Base-by-base conservation (phyloP, 2,329 filamentous ascomycete species). In the Colletotrichum gigasporum region DNA sequence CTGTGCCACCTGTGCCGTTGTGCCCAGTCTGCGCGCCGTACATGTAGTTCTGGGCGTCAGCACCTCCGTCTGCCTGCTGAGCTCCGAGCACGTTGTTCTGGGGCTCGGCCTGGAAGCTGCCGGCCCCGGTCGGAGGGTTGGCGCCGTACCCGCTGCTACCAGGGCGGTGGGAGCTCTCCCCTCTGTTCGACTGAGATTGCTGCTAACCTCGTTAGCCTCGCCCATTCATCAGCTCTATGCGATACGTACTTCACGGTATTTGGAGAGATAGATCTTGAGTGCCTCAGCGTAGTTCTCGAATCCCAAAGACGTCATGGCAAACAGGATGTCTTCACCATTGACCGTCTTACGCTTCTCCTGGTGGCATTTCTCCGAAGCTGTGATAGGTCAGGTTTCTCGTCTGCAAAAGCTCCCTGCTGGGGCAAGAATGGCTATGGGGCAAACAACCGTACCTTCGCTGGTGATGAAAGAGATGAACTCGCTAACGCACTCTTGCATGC, bases 401-500 rank as follows among this genome's bases (percentile, higher is more conserved):
- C 66, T 61, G 67, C 60, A 59, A 65, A 65, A 61, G 65, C 16
- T 16, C 42, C 16, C 28, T n/a, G 12, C 24, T 14, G 6, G 37
- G 22, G 18, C 26, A 35, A 28, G 28, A 26, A 11, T 12, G 32
- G 24, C 22, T 30, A 20, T 16, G 16, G 22, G 20, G n/a, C 10
- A 35, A 8, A 47, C 91, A 75, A n/a, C n/a, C n/a, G n/a, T 79
- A 97, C 96, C 96, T 86, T 99, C 96, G 78, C 95, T 98, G 34
- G 96, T 99, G 76, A 99, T 98, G 85, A 99, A 99, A 6, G 93
- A 97, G 83, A 99, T 70, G 80, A 99, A 99, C 82, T 99, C 96
- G 89, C 94, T 97, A 63, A 99, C 96, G 76, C 96, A 99, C 80
- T 99, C 96, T 79, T 99, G 96, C 96, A 99, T 98, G 81, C 96